Conservation (phyloP, 768 basidiomycete genomes). For the Albatrellus ellisii region DNA sequence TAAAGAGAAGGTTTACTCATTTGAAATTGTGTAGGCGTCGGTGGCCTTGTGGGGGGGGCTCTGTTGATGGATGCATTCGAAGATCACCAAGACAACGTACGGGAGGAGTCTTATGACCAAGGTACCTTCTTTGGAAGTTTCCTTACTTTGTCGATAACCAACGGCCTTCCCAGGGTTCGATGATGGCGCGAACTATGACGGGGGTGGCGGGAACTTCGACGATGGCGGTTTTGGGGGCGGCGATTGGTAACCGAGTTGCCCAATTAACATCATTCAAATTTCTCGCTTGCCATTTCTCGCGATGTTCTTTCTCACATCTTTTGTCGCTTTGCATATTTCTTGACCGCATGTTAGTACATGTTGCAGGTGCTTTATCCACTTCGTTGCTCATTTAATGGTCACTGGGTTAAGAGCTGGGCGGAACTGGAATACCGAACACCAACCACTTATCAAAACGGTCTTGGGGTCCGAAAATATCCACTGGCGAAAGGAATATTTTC, state of each 20-base stretch:
- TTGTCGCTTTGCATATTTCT: not conserved
- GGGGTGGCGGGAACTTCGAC: constrained; percentile 2
- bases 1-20: not conserved
- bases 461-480: too few species aligned
- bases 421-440: too few species aligned
- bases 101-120: constrained; percentile 22
- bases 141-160: not conserved
- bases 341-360: not conserved
- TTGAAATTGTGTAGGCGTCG: constrained; percentile 30
- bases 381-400: too few species aligned
- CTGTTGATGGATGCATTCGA: constrained; percentile 41
- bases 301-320: too few species aligned
- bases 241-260: constrained; percentile 13
- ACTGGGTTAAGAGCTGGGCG: too few species aligned
- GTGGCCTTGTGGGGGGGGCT: constrained; percentile 51
- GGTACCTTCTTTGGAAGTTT: constrained; percentile 17
- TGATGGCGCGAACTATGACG: constrained; percentile 13
- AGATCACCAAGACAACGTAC: constrained; percentile 22
- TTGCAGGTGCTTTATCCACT: too few species aligned
- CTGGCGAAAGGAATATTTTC: too few species aligned
- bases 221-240: constrained; percentile 10
- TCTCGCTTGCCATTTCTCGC: not conserved
- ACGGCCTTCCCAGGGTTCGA: constrained; percentile 20
- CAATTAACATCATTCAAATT: not conserved
- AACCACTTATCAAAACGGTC: too few species aligned